phyloP scores from a whole-genome alignment of 228 moss, liverwort and hornwort genomes.

The Sphagnum magellanicum region DNA sequence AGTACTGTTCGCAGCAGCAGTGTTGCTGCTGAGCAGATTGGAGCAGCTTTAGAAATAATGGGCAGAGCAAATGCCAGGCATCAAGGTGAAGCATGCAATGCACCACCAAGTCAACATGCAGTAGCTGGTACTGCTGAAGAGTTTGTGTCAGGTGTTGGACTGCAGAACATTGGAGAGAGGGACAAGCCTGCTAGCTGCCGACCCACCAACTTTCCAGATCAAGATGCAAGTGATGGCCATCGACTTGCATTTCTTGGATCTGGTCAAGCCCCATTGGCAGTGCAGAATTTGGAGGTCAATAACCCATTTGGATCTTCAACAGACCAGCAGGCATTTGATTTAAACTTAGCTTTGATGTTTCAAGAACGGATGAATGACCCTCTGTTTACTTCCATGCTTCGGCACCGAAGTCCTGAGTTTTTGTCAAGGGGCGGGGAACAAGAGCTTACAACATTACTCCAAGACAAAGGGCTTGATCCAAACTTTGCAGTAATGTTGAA shows the following conservation, averaged over 20 bases:
- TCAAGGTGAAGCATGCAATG: constrained; percentile 20
- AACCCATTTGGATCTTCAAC: constrained; percentile 61
- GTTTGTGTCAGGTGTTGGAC: constrained; percentile 9
- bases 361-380: constrained; percentile 92
- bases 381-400: constrained; percentile 74
- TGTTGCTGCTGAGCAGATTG: constrained; percentile 35
- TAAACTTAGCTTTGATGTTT: constrained; percentile 86
- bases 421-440: constrained; percentile 80
- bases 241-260: constrained; percentile 39
- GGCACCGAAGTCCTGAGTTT: constrained; percentile 54
- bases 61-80: constrained; percentile 16
- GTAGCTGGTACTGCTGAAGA: constrained; percentile 1
- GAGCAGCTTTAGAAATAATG: constrained; percentile 19
- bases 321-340: constrained; percentile 77
- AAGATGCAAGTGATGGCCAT: constrained; percentile 48
- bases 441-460: constrained; percentile 84
- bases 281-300: constrained; percentile 42
- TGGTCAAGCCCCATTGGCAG: constrained; percentile 28
- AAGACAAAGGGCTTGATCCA: constrained; percentile 95
- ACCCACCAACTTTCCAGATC: constrained; percentile 54
- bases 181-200: constrained; percentile 45
- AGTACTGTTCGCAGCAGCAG: constrained; percentile 49
- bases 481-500: constrained; percentile 98
- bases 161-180: constrained; percentile 21
- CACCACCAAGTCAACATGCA: background rate